Conservation (phyloP, 192 early-diverging fungal species). For the Backusella westeae region DNA sequence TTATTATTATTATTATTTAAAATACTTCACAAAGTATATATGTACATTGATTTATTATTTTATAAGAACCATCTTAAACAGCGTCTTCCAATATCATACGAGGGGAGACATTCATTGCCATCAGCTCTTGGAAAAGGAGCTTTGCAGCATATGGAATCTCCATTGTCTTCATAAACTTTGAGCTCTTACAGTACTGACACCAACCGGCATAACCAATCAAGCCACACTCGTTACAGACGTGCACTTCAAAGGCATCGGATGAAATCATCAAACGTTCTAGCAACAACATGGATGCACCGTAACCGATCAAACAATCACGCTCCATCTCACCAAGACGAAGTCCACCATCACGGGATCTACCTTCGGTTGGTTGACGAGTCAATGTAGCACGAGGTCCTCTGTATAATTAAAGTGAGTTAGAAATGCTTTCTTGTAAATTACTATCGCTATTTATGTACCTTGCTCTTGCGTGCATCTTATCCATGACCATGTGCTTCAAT, state of each 20-base stretch:
- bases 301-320: conserved; percentile 96
- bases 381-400: conserved; percentile 88
- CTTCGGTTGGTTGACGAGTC: conserved; percentile 96
- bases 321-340: conserved; percentile 99
- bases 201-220: conserved; percentile 86
- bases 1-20: neutral
- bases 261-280: conserved; percentile 93
- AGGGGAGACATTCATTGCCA: conserved; percentile 87
- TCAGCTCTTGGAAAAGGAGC: conserved; percentile 96
- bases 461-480: conserved; percentile 98
- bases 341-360: conserved; percentile 95
- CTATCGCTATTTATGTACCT: conserved; percentile 35
- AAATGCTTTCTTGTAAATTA: neutral
- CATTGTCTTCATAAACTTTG: conserved; percentile 83
- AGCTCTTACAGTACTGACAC: conserved; percentile 90
- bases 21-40: neutral
- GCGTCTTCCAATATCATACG: conserved; percentile 39
- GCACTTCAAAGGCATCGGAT: conserved; percentile 90
- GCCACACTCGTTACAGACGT: conserved; percentile 90
- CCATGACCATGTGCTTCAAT: conserved; percentile 98
- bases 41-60: neutral
- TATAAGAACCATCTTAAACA: conserved; percentile 7
- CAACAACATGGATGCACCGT: conserved; percentile 90
- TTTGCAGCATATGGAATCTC: conserved; percentile 98
- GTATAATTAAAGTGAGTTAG: neutral